phyloP scores from a whole-genome alignment of 331 rosid genomes.

The Cydonia oblonga region DNA sequence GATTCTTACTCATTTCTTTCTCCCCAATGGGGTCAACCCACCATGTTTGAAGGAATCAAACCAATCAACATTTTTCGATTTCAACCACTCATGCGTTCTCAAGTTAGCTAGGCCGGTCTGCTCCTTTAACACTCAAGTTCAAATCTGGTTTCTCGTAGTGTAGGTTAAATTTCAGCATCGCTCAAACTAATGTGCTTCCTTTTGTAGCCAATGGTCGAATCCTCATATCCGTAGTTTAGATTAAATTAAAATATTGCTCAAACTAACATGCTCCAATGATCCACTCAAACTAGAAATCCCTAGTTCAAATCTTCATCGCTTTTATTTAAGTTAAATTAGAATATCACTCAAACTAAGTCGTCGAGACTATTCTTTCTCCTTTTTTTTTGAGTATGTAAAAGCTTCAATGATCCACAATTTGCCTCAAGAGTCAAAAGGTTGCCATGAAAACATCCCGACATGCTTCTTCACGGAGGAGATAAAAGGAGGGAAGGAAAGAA shows the following conservation, averaged over 20 bases:
- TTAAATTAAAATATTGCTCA: background rate
- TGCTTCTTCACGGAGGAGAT: conserved; percentile 35
- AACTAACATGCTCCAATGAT: background rate
- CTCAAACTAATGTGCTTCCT: background rate
- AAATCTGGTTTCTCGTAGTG: too few species aligned
- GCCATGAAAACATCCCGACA: conserved; percentile 31
- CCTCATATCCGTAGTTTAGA: too few species aligned
- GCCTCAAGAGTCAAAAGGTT: conserved; percentile 60
- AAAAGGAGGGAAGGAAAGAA: conserved; percentile 22
- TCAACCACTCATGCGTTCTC: background rate
- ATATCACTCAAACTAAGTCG: conserved; percentile 3
- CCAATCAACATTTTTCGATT: conserved; percentile 26
- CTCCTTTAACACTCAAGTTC: too few species aligned
- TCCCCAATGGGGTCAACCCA: conserved; percentile 16
- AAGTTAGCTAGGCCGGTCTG: background rate
- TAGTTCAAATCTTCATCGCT: too few species aligned
- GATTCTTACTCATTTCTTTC: conserved; percentile 15
- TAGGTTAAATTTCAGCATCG: background rate
- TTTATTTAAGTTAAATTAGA: too few species aligned
- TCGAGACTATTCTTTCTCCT: conserved; percentile 27
- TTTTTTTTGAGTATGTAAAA: conserved; percentile 27
- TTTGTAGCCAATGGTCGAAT: background rate
- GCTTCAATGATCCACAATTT: conserved; percentile 43
- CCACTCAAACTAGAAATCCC: too few species aligned
- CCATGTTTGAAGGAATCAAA: conserved; percentile 32